Evolutionary conservation across 176 grass and related monocot genomes (phyloP).

Genomic region (Olyra latifolia): DNA sequence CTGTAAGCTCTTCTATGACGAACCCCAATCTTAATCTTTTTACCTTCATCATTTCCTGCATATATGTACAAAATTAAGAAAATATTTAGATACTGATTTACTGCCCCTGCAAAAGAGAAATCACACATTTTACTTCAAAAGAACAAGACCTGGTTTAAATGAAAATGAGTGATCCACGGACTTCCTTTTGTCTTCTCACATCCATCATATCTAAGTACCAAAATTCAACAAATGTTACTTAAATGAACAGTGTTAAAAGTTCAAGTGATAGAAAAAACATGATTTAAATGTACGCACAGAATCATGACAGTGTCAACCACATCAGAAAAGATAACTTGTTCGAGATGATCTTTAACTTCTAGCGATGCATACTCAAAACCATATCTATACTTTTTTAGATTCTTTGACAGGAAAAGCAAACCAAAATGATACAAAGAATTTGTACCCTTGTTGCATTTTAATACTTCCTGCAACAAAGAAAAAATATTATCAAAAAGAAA

Average conservation of each 20-base stretch:
- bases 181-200: constrained; percentile 44
- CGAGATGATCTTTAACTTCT: constrained; percentile 82
- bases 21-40: constrained; percentile 54
- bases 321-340: constrained; percentile 72
- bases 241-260: constrained; percentile 30
- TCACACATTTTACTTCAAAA: constrained; percentile 20
- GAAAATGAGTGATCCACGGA: constrained; percentile 83
- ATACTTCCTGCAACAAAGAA: constrained; percentile 60
- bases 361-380: constrained; percentile 85
- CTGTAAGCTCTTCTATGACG: constrained; percentile 52
- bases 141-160: constrained; percentile 67
- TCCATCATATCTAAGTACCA: constrained; percentile 52
- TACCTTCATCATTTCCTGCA: constrained; percentile 71
- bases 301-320: constrained; percentile 77
- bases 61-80: constrained; percentile 16
- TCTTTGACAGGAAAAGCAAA: constrained; percentile 67
- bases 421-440: constrained; percentile 45
- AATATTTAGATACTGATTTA: constrained; percentile 3
- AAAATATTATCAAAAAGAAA: constrained; percentile 25
- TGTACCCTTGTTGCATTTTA: constrained; percentile 73
- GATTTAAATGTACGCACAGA: constrained; percentile 55
- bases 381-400: constrained; percentile 73
- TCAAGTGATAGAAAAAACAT: constrained; percentile 9
- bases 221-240: constrained; percentile 30
- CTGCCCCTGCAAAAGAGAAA: constrained; percentile 6